These are phyloP conservation scores for Ceriops decandra DNA, from an alignment of 345 rosid genomes.

Conservation along the genomic window DNA sequence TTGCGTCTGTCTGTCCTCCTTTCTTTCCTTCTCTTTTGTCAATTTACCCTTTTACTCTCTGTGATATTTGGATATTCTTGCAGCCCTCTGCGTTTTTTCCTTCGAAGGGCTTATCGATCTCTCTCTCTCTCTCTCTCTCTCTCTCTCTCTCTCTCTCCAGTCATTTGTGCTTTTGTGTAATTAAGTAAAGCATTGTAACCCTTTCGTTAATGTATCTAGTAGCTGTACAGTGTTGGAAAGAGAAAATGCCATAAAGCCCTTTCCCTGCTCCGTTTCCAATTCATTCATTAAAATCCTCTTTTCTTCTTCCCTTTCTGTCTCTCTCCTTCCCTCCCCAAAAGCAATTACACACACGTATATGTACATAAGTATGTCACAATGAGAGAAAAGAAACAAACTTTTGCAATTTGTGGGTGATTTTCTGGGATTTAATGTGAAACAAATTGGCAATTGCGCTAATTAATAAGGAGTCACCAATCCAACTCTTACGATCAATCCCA, in stretches of 20 bases:
- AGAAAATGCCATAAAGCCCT: not conserved
- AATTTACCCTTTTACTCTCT: not conserved
- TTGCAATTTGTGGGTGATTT: no score
- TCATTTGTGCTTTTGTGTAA: not conserved
- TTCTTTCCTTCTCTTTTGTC: not conserved
- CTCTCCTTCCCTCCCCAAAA: no score
- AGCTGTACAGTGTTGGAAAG: conserved; percentile 10
- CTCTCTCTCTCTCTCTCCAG: not conserved
- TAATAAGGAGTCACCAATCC: no score
- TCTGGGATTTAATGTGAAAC: no score
- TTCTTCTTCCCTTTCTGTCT: no score
- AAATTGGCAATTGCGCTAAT: no score
- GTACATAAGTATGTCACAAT: no score
- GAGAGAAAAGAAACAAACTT: no score
- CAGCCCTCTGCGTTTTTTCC: conserved; percentile 16
- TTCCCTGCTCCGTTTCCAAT: not conserved
- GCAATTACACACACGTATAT: no score
- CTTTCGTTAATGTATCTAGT: not conserved
- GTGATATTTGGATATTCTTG: not conserved
- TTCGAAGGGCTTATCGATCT: not conserved
- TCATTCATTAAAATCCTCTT: not conserved
- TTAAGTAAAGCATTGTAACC: not conserved
- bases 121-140: not conserved
- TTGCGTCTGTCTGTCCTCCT: no score
- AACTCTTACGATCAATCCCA: no score